phyloP scores from a whole-genome alignment of 495 filamentous ascomycete species.

The Clohesyomyces aquaticus region DNA sequence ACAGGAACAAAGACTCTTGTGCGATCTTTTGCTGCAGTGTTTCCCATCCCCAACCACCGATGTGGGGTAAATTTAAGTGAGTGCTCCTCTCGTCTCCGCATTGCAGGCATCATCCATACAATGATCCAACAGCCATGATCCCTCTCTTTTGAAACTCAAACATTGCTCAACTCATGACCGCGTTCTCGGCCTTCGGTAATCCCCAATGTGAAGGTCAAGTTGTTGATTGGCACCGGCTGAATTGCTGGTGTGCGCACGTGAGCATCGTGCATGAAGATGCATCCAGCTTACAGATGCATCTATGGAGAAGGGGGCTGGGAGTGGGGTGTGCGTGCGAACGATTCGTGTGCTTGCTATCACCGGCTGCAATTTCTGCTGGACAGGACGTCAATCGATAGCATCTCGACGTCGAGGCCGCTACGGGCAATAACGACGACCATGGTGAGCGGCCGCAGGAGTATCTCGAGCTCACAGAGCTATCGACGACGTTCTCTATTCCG shows the following conservation, averaged over 20 bases:
- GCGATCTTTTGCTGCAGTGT: too few species aligned
- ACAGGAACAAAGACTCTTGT: too few species aligned
- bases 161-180: not conserved
- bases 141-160: too few species aligned
- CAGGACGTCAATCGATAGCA: not conserved
- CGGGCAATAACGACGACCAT: not conserved
- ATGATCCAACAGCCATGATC: too few species aligned
- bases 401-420: not conserved
- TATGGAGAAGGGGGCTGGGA: not conserved
- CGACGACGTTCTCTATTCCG: not conserved
- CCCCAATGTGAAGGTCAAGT: not conserved
- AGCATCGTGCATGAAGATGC: not conserved
- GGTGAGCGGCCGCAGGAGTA: not conserved
- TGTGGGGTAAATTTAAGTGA: too few species aligned
- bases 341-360: not conserved
- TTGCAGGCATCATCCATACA: too few species aligned
- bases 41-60: too few species aligned
- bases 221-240: not conserved
- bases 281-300: not conserved
- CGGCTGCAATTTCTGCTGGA: not conserved
- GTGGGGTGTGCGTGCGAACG: not conserved
- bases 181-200: not conserved
- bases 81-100: too few species aligned
- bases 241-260: not conserved
- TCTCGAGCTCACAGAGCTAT: not conserved